Evolutionary conservation across 495 filamentous ascomycete genomes (phyloP).

Genomic region (Hypoxylon perforatum): DNA sequence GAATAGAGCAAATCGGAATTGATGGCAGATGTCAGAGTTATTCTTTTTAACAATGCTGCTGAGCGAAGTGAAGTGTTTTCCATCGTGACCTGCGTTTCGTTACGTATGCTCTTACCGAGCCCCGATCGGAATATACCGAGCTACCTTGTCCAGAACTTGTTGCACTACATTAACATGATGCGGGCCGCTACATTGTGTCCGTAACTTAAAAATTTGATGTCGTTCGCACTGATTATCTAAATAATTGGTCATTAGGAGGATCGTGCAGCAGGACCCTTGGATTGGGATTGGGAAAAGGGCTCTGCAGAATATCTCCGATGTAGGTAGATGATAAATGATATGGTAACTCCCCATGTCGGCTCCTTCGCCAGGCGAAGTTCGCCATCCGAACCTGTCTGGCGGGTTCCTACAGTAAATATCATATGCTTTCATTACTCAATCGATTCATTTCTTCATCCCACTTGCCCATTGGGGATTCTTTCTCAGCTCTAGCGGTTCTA

Average conservation of each 20-base stretch:
- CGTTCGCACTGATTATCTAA: neutral
- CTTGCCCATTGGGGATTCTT: neutral
- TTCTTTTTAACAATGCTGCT: too few relatives aligned
- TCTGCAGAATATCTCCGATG: neutral
- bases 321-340: neutral
- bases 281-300: conserved; percentile 9
- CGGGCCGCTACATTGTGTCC: too few relatives aligned
- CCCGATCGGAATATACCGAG: too few relatives aligned
- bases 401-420: conserved; percentile 1
- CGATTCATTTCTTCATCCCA: neutral
- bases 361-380: neutral
- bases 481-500: neutral
- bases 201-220: too few relatives aligned
- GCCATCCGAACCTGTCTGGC: neutral
- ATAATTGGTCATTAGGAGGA: neutral
- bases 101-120: too few relatives aligned
- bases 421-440: neutral
- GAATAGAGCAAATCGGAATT: too few relatives aligned
- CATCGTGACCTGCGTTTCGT: too few relatives aligned
- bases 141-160: too few relatives aligned
- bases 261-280: conserved; percentile 2
- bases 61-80: too few relatives aligned
- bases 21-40: too few relatives aligned
- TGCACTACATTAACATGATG: too few relatives aligned
- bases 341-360: neutral